These are phyloP conservation scores for Hypoxylon sp. DNA, from an alignment of 2,329 filamentous ascomycete species.

Conservation along the genomic window DNA sequence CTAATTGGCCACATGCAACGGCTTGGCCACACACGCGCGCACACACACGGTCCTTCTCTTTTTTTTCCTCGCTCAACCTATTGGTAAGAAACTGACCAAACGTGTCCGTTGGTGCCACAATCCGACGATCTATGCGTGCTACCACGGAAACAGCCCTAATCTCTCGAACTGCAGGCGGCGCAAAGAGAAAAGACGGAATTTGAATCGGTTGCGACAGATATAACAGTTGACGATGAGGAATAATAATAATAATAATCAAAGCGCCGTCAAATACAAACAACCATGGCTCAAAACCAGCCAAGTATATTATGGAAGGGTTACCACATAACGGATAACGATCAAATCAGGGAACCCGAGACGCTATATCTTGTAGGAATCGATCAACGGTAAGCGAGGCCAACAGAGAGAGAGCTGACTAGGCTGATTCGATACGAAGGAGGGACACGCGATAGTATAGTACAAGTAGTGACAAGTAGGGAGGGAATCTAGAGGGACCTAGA, in stretches of 20 bases:
- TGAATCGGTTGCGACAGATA: conserved; percentile 25
- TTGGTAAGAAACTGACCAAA: conserved; percentile 32
- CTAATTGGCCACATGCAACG: conserved; percentile 37
- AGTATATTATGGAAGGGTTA: conserved; percentile 18
- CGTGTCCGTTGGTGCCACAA: conserved; percentile 38
- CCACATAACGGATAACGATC: conserved; percentile 38
- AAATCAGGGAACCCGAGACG: conserved; percentile 25
- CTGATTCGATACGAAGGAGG: conserved; percentile 10
- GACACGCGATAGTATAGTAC: conserved; percentile 12
- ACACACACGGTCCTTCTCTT: conserved; percentile 1
- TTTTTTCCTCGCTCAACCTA: conserved; percentile 29
- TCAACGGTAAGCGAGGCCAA: conserved; percentile 23
- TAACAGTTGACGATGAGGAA: conserved; percentile 18
- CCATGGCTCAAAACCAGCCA: conserved; percentile 26
- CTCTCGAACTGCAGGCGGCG: conserved; percentile 26
- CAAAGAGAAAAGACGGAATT: conserved; percentile 15
- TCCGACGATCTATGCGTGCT: conserved; percentile 39
- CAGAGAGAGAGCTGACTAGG: conserved; percentile 10
- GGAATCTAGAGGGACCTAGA: conserved; percentile 2
- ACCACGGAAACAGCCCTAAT: conserved; percentile 20
- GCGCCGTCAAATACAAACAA: conserved; percentile 29
- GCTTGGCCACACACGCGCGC: conserved; percentile 23
- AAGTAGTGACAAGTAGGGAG: background rate
- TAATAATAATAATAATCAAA: conserved; percentile 10
- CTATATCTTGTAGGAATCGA: conserved; percentile 25